Evolutionary conservation across 139 green algal species (phyloP).

Genomic region (Closterium sp.): DNA sequence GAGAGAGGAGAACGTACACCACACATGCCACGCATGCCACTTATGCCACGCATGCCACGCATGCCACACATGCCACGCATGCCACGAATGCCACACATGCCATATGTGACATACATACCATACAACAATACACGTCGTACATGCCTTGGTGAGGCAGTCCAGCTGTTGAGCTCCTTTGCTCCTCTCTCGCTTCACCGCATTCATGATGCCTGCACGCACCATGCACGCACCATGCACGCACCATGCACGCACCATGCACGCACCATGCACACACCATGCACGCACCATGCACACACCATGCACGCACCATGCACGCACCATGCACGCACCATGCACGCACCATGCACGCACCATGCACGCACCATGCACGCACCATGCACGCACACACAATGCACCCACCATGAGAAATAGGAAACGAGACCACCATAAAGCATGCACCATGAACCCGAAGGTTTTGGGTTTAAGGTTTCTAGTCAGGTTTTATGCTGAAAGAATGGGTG

Average conservation of each 20-base stretch:
- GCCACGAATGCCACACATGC: background rate
- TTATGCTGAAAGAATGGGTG: background rate
- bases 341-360: background rate
- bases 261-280: too few relatives aligned
- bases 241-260: background rate
- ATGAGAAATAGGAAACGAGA: too few relatives aligned
- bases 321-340: background rate
- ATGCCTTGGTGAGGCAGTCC: background rate
- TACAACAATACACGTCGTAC: background rate
- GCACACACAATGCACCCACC: background rate
- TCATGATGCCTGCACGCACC: background rate
- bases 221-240: background rate
- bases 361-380: too few relatives aligned
- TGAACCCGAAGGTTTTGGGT: background rate
- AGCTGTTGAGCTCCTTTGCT: background rate
- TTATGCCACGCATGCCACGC: background rate
- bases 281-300: background rate
- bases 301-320: background rate
- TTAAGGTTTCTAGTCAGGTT: background rate
- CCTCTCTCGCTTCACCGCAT: background rate
- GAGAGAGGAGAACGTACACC: too few relatives aligned
- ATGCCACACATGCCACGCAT: background rate
- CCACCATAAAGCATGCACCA: background rate
- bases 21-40: too few relatives aligned
- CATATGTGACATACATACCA: background rate